Percentiles rank a stretch among this genome's conserved stretches.
Evolutionary conservation across 1,139 yeast genomes (phyloP).

Genomic region (Hemisphaericaspora subhashii): DNA sequence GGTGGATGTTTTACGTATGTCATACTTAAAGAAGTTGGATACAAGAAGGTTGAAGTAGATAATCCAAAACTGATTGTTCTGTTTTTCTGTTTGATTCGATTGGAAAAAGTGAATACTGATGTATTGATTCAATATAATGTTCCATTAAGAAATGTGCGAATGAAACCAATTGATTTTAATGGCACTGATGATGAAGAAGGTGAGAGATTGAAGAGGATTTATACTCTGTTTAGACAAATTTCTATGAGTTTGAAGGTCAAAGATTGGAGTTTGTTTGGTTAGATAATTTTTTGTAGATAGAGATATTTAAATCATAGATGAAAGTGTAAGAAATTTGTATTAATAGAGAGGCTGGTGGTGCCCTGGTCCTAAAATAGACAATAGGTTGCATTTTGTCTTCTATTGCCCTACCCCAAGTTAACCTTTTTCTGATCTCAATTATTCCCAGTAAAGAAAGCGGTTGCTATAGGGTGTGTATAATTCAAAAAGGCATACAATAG

Average conservation of each 20-base stretch:
- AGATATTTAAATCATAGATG: too few species aligned
- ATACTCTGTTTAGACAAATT: conserved; percentile 18
- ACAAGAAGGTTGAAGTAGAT: conserved; percentile 6
- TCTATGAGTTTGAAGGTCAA: conserved; percentile 20
- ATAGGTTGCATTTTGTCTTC: not conserved
- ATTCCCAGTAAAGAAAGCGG: too few species aligned
- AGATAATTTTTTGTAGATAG: too few species aligned
- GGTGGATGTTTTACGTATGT: conserved; percentile 12
- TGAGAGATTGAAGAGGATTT: conserved; percentile 12
- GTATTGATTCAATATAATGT: conserved; percentile 60
- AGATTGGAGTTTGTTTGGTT: conserved; percentile 33
- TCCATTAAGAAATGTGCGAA: conserved; percentile 29
- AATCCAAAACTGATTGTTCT: conserved; percentile 11
- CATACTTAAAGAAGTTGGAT: conserved; percentile 8
- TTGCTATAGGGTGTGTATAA: too few species aligned
- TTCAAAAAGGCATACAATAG: too few species aligned
- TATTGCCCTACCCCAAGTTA: too few species aligned
- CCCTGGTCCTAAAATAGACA: too few species aligned
- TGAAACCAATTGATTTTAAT: conserved; percentile 12
- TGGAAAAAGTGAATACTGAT: conserved; percentile 57
- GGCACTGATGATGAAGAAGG: conserved; percentile 19
- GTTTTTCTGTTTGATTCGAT: conserved; percentile 50
- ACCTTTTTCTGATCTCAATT: too few species aligned
- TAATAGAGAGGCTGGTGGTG: too few species aligned
- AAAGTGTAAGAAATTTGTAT: too few species aligned